Base-by-base conservation (phyloP, 2,329 filamentous ascomycete species). In the Sporothrix sp. region DNA sequence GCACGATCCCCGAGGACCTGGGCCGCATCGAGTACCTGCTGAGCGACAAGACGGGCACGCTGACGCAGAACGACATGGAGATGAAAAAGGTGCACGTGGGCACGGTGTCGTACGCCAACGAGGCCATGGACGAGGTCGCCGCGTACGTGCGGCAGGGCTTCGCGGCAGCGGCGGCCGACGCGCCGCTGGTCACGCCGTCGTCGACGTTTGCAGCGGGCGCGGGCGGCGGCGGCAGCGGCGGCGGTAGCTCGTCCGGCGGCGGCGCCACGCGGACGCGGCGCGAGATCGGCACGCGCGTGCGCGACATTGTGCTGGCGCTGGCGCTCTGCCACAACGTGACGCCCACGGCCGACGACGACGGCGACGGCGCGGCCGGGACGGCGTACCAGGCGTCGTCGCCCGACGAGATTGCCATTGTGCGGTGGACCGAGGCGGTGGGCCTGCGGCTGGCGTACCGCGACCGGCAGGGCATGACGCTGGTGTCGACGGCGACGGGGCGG, bases 21-120 rank as follows among this genome's bases (percentile, higher is more conserved):
- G 93, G 93, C 7, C 79, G 94, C 21, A 95, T 98, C 39, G 93
- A 98, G 66, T 98, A 98, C 64, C 74, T 98, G 2, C 74, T 98
- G 27, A 96, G 88, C 56, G 93, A 98, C 66, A 98, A 98, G 68
- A 98, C 93, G 1, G 93, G 93, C n/a, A 98, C 93, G 2, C 68
- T 98, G 53, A 98, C 93, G 0, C 89, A 97, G 59, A 98, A 98
- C 61, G 88, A 95, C 62, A 96, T 96, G 90, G 91, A 96, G 62
- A 84, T 98, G 76, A 95, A 94, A 64, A 98, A 98, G 68, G 91
- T 98, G 6, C 94, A 98, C 61, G 87, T 98, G 48, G 93, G 94
- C 9, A 98, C 93, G 9, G 93, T 97, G 1, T 97, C 91, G 1
- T 98, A 98, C 62, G 93, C 91, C 30, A 95, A 95, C 59, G 93